phyloP scores from a whole-genome alignment of 331 rosid species.

The Acacia pycnantha region DNA sequence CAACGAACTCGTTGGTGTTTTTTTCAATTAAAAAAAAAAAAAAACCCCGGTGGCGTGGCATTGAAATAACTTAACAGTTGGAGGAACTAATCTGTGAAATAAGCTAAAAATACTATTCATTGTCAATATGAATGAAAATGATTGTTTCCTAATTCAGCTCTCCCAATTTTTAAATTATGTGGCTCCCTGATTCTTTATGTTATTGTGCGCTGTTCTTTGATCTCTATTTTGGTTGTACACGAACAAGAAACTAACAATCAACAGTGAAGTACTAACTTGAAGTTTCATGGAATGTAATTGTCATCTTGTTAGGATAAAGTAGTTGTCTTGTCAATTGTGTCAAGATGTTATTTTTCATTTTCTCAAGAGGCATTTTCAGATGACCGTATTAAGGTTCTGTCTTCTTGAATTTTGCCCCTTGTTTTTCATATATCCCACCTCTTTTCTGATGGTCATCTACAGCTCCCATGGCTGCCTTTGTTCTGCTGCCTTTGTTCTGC shows the following conservation, averaged over 20 bases:
- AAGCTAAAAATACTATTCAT: not conserved
- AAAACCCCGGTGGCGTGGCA: too few species aligned
- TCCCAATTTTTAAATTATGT: not conserved
- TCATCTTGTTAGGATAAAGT: conserved; percentile 1
- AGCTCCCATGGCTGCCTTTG: not conserved
- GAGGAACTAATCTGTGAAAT: not conserved
- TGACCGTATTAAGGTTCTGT: conserved; percentile 15
- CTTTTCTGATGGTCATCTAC: conserved; percentile 8
- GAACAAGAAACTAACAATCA: not conserved
- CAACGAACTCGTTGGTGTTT: not conserved
- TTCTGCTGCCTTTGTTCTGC: conserved; percentile 17
- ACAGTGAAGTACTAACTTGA: not conserved
- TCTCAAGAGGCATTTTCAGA: not conserved
- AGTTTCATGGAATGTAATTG: not conserved
- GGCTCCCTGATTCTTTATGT: not conserved
- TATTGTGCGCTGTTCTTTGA: not conserved
- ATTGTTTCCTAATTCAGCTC: not conserved
- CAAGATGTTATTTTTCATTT: not conserved
- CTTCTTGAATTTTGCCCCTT: not conserved
- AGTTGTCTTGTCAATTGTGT: conserved; percentile 20
- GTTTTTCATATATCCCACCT: not conserved
- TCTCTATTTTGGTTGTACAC: not conserved
- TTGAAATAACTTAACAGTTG: not conserved
- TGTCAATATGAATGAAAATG: not conserved
- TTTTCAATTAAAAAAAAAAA: too few species aligned